These are phyloP conservation scores for Trebouxia sp. DNA, from an alignment of 139 green algal species.

Conservation along the genomic window DNA sequence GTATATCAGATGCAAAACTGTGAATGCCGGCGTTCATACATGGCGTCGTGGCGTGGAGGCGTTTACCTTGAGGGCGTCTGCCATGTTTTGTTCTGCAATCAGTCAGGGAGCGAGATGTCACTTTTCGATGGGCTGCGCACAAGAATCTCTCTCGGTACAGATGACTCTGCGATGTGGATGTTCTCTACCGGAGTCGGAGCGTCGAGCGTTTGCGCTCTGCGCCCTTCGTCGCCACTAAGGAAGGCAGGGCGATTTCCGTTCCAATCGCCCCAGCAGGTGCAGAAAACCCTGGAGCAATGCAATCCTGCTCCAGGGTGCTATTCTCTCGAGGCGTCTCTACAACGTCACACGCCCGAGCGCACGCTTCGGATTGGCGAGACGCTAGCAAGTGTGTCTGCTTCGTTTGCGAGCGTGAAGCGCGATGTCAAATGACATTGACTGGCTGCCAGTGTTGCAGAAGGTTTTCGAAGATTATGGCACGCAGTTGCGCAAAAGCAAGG, in stretches of 20 bases:
- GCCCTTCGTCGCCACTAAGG: background rate
- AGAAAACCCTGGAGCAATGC: background rate
- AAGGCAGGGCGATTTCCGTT: background rate
- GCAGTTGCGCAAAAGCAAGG: background rate
- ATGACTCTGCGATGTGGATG: too few relatives aligned
- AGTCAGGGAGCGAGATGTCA: background rate
- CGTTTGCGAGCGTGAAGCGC: too few relatives aligned
- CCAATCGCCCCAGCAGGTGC: background rate
- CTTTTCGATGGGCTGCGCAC: background rate
- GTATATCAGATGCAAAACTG: constrained; percentile 25
- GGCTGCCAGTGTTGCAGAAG: background rate
- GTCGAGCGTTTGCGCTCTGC: too few relatives aligned
- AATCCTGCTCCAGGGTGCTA: background rate
- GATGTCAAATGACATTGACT: background rate
- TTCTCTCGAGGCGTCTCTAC: background rate
- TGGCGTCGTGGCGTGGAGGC: too few relatives aligned
- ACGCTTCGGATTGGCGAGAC: background rate
- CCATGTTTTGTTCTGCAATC: too few relatives aligned
- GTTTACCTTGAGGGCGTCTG: constrained; percentile 25
- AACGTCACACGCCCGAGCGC: background rate
- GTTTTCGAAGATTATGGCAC: constrained; percentile 6
- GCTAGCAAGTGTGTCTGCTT: too few relatives aligned
- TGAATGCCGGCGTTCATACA: too few relatives aligned
- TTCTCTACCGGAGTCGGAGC: too few relatives aligned
- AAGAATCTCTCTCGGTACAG: too few relatives aligned